phyloP scores from a whole-genome alignment of 2,329 filamentous ascomycete genomes.

The Colletotrichum sp. region DNA sequence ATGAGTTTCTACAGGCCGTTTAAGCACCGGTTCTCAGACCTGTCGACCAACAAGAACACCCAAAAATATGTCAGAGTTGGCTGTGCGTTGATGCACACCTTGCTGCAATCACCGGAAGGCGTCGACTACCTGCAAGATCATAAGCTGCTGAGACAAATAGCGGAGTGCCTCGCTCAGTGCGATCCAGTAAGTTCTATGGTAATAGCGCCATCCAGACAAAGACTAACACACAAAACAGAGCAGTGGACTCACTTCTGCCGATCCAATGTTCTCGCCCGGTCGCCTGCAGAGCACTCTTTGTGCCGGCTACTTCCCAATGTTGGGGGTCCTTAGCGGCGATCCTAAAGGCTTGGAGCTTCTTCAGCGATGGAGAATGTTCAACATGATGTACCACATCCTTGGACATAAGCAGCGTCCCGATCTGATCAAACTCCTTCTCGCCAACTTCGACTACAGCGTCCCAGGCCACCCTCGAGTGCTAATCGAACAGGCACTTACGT shows the following conservation, averaged over 20 bases:
- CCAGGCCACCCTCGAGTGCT: constrained; percentile 91
- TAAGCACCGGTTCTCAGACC: constrained; percentile 92
- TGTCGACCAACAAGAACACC: constrained; percentile 88
- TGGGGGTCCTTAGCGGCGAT: constrained; percentile 86
- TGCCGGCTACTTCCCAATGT: constrained; percentile 90
- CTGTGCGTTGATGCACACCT: constrained; percentile 83
- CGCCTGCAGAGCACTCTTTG: constrained; percentile 87
- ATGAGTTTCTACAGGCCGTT: constrained; percentile 96
- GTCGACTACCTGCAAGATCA: constrained; percentile 86
- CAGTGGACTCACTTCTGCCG: constrained; percentile 78
- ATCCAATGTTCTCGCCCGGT: constrained; percentile 87
- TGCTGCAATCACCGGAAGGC: constrained; percentile 86
- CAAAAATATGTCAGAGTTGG: constrained; percentile 93
- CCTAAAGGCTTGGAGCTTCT: constrained; percentile 85
- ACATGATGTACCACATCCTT: constrained; percentile 99
- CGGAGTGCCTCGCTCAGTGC: constrained; percentile 93
- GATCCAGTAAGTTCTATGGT: constrained; percentile 69
- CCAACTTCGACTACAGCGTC: constrained; percentile 90
- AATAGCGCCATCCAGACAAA: not conserved
- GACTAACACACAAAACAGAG: constrained; percentile 45
- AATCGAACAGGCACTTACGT: constrained; percentile 90
- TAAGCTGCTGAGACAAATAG: constrained; percentile 91
- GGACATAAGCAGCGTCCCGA: constrained; percentile 91
- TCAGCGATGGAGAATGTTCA: constrained; percentile 96
- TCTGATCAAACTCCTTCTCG: constrained; percentile 84